Conservation (phyloP, 345 rosid species). For the Pistacia vera region DNA sequence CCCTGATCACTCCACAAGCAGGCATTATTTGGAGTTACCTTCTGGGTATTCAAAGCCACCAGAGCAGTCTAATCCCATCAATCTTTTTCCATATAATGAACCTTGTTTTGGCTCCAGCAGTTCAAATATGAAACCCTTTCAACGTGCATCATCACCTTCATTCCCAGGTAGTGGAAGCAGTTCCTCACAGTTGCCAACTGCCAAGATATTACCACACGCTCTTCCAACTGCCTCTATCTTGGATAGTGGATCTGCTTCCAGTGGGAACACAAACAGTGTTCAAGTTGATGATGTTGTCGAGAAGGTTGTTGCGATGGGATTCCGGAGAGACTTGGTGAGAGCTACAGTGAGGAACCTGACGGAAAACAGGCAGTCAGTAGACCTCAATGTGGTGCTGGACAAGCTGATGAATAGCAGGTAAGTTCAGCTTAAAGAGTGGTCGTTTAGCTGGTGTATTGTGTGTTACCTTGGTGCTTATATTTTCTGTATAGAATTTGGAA, state of each 20-base stretch:
- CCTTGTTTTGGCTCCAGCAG: constrained; percentile 21
- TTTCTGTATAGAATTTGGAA: background rate
- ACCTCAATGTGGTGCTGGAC: constrained; percentile 56
- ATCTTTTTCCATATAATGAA: constrained; percentile 14
- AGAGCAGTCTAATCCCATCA: constrained; percentile 15
- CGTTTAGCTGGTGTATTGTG: background rate
- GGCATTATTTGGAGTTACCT: constrained; percentile 28
- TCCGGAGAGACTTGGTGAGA: constrained; percentile 60
- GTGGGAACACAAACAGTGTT: constrained; percentile 28
- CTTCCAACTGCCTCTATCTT: constrained; percentile 51
- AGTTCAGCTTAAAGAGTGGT: background rate
- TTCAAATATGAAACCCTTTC: constrained; percentile 18
- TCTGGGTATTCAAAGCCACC: constrained; percentile 14
- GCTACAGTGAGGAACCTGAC: constrained; percentile 46
- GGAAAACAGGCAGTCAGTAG: constrained; percentile 51
- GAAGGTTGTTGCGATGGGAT: constrained; percentile 65
- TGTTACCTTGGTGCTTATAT: constrained; percentile 7
- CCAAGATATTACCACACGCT: constrained; percentile 45
- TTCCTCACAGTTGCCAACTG: constrained; percentile 38
- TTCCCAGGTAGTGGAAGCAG: constrained; percentile 17
- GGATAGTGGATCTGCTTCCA: constrained; percentile 29
- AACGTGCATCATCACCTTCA: constrained; percentile 14
- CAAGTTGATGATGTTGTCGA: constrained; percentile 48
- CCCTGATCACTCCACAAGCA: constrained; percentile 24
- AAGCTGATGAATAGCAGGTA: constrained; percentile 43